Base-by-base conservation (phyloP, 352 stramenopile genomes). In the Phytophthora sp. region DNA sequence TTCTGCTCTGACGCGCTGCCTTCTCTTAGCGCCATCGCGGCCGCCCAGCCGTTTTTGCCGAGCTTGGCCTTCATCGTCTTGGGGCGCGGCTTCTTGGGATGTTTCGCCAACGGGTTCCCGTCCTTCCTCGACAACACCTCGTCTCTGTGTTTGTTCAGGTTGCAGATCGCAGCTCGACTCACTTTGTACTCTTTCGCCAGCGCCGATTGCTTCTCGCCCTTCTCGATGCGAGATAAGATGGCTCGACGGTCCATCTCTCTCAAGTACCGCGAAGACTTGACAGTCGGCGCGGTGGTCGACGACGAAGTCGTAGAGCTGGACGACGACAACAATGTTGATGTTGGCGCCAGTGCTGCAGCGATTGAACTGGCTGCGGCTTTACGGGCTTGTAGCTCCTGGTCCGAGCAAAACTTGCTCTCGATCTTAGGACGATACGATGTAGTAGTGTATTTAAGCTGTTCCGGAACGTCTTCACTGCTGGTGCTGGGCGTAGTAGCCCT, bases 161-260 rank as follows among this genome's bases (percentile, higher is more conserved):
- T 90, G 57, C 79, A 87, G 31, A 90, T 90, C 15, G 79, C 77
- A 0, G 81, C 77, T 12, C 81, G 81, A 41, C 72, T 88, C 30
- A 90, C 79, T n/a, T 78, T 63, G 50, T 83, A 90, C 55, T 90
- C 82, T 62, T 87, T 88, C 12, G 82, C 79, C 2, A 89, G 69
- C n/a, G 72, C 73, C 0, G 82, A 76, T 26, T 89, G 79, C 51
- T 88, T 86, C 63, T 91, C 82, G 7, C 82, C 82, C 6, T 73
- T 74, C 11, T 75, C 60, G 18, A 89, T 83, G 0, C 82, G 74
- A 7, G 67, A 59, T 23, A 90, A 47, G 63, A 90, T 90, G 16
- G 52, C 59, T 11, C 79, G 81, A 3, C 81, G 81, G 51, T 90
- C 81, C 54, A 88, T 87, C 45, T 90, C 81, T 0, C 81, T 74